Percentiles rank a stretch among this genome's conserved stretches.
Evolutionary conservation across 2,329 filamentous ascomycete genomes (phyloP).

Genomic region (Pseudomassariella vexata): DNA sequence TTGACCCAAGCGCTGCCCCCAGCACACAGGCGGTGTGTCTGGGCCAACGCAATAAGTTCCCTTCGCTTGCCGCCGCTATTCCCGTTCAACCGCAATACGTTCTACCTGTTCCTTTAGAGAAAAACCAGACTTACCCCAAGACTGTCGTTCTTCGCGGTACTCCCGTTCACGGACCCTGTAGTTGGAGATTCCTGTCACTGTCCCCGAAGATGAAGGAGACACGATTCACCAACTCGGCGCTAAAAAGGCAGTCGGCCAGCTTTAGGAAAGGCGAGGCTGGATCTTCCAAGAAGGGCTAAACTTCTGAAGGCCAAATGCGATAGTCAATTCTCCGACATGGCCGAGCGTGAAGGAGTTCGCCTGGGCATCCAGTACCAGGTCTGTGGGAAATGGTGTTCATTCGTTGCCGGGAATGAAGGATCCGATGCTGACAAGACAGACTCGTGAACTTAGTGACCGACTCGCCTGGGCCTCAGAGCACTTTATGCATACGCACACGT

Average conservation of each 20-base stretch:
- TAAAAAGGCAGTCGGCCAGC: constrained; percentile 60
- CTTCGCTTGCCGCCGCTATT: constrained; percentile 57
- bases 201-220: constrained; percentile 35
- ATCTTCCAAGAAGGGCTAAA: constrained; percentile 39
- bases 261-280: constrained; percentile 68
- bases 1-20: too few species aligned
- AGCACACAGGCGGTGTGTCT: too few species aligned
- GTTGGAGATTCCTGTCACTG: constrained; percentile 57
- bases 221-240: constrained; percentile 68
- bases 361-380: constrained; percentile 63
- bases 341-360: constrained; percentile 59
- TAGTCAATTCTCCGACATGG: constrained; percentile 51
- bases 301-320: constrained; percentile 39
- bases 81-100: constrained; percentile 58
- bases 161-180: constrained; percentile 50
- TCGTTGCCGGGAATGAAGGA: constrained; percentile 59
- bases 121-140: constrained; percentile 37
- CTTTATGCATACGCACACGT: too few species aligned
- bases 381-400: constrained; percentile 65
- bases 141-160: constrained; percentile 54
- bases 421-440: too few species aligned
- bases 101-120: constrained; percentile 59
- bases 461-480: too few species aligned
- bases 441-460: too few species aligned
- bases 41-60: too few species aligned